Evolutionary conservation across 2,329 filamentous ascomycete genomes (phyloP), one percentile per base, ranked within the genome.

Genomic region (Lasiodiplodia citricola): DNA sequence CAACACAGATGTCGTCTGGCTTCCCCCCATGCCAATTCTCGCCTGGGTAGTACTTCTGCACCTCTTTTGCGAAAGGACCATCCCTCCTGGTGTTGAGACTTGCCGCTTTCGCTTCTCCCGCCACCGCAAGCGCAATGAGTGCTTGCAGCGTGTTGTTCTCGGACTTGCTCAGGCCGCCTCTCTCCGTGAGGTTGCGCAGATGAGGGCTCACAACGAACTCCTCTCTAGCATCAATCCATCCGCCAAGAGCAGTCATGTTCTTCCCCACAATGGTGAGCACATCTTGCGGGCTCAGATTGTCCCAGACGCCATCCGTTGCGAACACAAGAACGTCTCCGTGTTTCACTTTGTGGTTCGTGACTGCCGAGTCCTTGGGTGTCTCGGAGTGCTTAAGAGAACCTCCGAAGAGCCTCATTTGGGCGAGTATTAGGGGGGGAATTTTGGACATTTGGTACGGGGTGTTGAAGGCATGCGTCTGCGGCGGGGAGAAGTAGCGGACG

Each of bases 381-480:
- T 99, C 96, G 77, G 91, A 90, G 31, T 97, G 87, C 71, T 92
- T 92, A 67, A 79, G 78, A 4, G 79, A 77, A 2, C 87, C 85
- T 55, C 95, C 95, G 78, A 97, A 98, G 35, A 93, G 88, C 14
- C 90, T 88, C 74, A 94, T 91, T 74, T 96, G 92, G 25, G 89
- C 88, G 68, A 93, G 87, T 81, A 97, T 90, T 73, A 87, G 88
- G 3, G 91, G 88, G 0, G 96, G 95, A 8, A 97, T 90, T 66
- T 97, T 90, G 66, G 93, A 95, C 51, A 99, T 87, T 80, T 99
- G 96, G 77, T 92, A 99, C 0, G 96, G 96, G 0, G 96, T 98
- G 80, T 99, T 99, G 86, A 99, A 99, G 54, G 91, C 94, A 79
- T 99, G 96, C 0, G 94, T 97, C 80, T 99, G 96, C 28, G 93